Evolutionary conservation across 768 basidiomycete genomes (phyloP).

Genomic region (Suillus decipiens): DNA sequence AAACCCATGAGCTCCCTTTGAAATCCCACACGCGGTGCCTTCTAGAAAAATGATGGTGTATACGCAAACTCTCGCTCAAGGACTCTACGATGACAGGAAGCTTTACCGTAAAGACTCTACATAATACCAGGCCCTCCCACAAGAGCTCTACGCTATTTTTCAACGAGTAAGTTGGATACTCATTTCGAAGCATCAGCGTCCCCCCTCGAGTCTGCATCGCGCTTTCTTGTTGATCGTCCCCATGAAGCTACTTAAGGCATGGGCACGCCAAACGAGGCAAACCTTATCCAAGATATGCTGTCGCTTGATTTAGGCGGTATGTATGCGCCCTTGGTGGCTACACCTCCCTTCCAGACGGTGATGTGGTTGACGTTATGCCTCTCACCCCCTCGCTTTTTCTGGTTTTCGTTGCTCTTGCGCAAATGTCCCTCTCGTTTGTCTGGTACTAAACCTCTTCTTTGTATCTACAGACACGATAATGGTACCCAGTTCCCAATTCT

Average conservation of each 20-base stretch:
- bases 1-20: conserved; percentile 17
- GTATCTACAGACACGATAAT: conserved; percentile 12
- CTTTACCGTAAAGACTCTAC: conserved; percentile 21
- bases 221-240: conserved; percentile 24
- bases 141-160: conserved; percentile 9
- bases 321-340: conserved; percentile 15
- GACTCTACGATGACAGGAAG: conserved; percentile 12
- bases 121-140: conserved; percentile 15
- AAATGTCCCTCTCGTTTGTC: conserved; percentile 15
- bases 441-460: background rate
- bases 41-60: conserved; percentile 19
- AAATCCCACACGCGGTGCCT: conserved; percentile 39
- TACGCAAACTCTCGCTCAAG: conserved; percentile 1
- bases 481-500: conserved; percentile 14
- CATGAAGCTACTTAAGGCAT: conserved; percentile 8
- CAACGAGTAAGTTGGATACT: conserved; percentile 16
- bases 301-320: conserved; percentile 30
- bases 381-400: background rate
- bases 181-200: conserved; percentile 22
- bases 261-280: conserved; percentile 9
- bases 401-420: conserved; percentile 5
- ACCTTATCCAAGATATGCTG: conserved; percentile 21
- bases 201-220: conserved; percentile 16
- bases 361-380: background rate
- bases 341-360: background rate